phyloP scores from a whole-genome alignment of 2,329 filamentous ascomycete genomes.

The Pseudogymnoascus sp. region DNA sequence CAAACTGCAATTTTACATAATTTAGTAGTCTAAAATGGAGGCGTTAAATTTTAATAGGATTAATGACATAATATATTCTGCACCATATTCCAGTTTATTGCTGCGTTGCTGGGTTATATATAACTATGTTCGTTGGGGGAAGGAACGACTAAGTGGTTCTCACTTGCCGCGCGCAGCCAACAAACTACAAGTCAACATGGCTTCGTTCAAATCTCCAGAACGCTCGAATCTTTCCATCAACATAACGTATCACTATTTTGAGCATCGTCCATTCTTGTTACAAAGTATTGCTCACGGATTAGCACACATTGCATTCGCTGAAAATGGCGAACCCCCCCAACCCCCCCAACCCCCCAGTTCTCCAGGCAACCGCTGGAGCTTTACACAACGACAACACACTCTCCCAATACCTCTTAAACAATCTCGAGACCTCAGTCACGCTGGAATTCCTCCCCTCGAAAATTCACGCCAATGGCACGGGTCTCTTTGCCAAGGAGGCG shows the following conservation, averaged over 20 bases:
- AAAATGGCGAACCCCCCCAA: not conserved
- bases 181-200: not conserved
- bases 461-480: not conserved
- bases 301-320: not conserved
- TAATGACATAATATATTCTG: not conserved
- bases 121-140: not conserved
- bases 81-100: not conserved
- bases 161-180: not conserved
- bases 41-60: not conserved
- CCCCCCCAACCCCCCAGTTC: too few species aligned
- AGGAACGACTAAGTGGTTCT: not conserved
- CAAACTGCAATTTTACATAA: not conserved
- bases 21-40: not conserved
- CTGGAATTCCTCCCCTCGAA: not conserved
- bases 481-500: not conserved
- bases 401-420: not conserved
- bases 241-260: not conserved
- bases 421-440: not conserved
- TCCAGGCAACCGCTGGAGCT: not conserved
- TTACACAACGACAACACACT: not conserved
- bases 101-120: not conserved
- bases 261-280: not conserved
- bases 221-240: not conserved
- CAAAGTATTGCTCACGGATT: not conserved
- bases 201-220: not conserved